Evolutionary conservation across 2,329 filamentous ascomycete genomes (phyloP).

Genomic region (Beauveria sp.): DNA sequence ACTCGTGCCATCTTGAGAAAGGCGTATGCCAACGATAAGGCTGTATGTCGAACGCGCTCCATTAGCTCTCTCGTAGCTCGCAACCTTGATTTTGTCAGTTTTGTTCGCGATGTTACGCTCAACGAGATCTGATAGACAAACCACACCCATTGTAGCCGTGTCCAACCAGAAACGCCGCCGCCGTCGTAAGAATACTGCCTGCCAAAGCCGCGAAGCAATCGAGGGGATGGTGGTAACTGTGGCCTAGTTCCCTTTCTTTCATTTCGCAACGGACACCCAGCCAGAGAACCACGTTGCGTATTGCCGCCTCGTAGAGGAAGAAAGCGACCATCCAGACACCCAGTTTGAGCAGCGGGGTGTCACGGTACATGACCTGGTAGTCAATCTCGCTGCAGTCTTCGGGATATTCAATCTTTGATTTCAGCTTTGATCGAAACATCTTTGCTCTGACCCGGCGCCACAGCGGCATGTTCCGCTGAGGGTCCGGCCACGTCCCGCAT

Average conservation of each 20-base stretch:
- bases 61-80: slow-evolving; percentile 18
- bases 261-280: background rate
- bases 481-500: too few relatives aligned
- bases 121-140: background rate
- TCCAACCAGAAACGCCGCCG: slow-evolving; percentile 14
- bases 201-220: slow-evolving; percentile 5
- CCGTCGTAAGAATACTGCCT: slow-evolving; percentile 10
- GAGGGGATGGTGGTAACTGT: background rate
- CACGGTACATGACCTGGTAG: slow-evolving; percentile 12
- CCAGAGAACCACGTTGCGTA: background rate
- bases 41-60: slow-evolving; percentile 16
- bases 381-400: slow-evolving; percentile 12
- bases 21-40: slow-evolving; percentile 16
- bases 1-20: slow-evolving; percentile 17
- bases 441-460: background rate
- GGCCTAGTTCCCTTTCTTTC: background rate
- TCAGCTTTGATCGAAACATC: slow-evolving; percentile 16
- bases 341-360: background rate
- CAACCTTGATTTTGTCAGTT: slow-evolving; percentile 11
- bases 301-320: background rate
- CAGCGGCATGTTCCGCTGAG: background rate
- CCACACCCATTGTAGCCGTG: slow-evolving; percentile 18
- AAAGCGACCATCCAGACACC: background rate
- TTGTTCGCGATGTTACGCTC: background rate
- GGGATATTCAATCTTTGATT: slow-evolving; percentile 17